A percentile compares a stretch with the other conserved stretches of the same genome.
Evolutionary conservation across 1,139 yeast genomes (phyloP).

Genomic region (Suhomyces yuchorum): DNA sequence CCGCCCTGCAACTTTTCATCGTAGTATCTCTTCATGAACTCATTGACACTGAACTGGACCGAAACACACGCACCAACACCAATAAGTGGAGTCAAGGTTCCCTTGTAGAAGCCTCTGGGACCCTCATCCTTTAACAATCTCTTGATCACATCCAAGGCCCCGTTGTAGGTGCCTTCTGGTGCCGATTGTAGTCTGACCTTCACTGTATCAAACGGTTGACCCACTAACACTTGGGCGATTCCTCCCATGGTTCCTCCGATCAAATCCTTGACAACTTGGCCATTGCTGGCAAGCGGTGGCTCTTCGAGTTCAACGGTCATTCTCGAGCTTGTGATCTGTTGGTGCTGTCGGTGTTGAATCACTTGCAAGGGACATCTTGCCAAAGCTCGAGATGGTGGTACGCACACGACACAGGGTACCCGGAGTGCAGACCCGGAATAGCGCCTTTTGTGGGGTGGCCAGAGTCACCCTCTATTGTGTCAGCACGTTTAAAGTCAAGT

Average conservation of each 20-base stretch:
- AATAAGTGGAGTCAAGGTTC: conserved; percentile 76
- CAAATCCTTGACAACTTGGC: conserved; percentile 75
- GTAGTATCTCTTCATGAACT: conserved; percentile 83
- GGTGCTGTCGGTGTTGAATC: background rate
- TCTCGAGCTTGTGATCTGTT: background rate
- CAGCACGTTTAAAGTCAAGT: background rate
- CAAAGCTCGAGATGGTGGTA: background rate
- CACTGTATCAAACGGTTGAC: conserved; percentile 95
- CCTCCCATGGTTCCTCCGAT: conserved; percentile 94
- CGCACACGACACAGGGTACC: background rate
- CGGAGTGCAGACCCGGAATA: background rate
- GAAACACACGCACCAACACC: conserved; percentile 96
- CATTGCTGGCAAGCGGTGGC: conserved; percentile 42
- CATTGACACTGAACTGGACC: conserved; percentile 80
- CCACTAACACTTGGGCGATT: conserved; percentile 89
- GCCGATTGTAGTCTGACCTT: conserved; percentile 90
- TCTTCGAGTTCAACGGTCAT: conserved; percentile 54
- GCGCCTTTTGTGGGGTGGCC: background rate
- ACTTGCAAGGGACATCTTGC: background rate
- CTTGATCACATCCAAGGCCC: conserved; percentile 76
- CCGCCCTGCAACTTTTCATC: conserved; percentile 43
- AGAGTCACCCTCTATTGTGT: background rate
- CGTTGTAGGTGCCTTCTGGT: conserved; percentile 70
- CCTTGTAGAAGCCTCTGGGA: conserved; percentile 79
- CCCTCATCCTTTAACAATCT: conserved; percentile 77